Base-by-base conservation (phyloP, 2,329 filamentous ascomycete genomes). In the Phialocephala sp. region DNA sequence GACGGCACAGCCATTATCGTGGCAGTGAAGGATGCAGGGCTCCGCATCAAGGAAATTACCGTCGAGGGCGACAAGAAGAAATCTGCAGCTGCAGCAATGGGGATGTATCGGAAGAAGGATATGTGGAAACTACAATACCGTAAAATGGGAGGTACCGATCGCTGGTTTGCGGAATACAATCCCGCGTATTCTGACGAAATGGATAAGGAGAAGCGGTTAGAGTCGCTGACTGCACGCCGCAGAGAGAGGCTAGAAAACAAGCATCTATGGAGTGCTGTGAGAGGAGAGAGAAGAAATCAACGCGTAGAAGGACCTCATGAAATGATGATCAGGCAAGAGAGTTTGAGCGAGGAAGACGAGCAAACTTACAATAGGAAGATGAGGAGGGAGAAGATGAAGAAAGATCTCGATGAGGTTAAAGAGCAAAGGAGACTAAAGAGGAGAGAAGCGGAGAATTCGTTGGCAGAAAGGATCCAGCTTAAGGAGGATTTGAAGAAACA, bases 1-100 rank as follows among this genome's bases (percentile, higher is more conserved):
- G 64, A 66, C 57, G 66, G 65, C 18, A 43, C 63, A 11, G 56
- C 59, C 15, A 63, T 73, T 32, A 63, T 72, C 11, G 60, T 73
- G 47, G 24, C 50, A 8, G 24, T 52, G 12, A 9, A 45, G 9
- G 32, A 9, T 43, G 36, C 37, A 54, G 64, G 50, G 4, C 63
- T 72, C 11, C 64, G 67, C 41, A 62, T 72, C 15, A 63, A 55
- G 18, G 37, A 66, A 11, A 66, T 72, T 0, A 70, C 66, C 12
- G 39, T 71, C 18, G 70, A 69, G 39, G 70, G 70, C 12, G 57
- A 68, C 20, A 27, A 39, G 3, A 45, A n/a, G 1, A 66, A 66
- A 18, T 37, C 63, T 32, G 69, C 69, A 41, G 18, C 20, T 8
- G 41, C 59, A 32, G 68, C 56, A 24, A 59, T 70, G 62, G 47